Base-by-base conservation (phyloP, 768 basidiomycete species). In the Galerina sulciceps region DNA sequence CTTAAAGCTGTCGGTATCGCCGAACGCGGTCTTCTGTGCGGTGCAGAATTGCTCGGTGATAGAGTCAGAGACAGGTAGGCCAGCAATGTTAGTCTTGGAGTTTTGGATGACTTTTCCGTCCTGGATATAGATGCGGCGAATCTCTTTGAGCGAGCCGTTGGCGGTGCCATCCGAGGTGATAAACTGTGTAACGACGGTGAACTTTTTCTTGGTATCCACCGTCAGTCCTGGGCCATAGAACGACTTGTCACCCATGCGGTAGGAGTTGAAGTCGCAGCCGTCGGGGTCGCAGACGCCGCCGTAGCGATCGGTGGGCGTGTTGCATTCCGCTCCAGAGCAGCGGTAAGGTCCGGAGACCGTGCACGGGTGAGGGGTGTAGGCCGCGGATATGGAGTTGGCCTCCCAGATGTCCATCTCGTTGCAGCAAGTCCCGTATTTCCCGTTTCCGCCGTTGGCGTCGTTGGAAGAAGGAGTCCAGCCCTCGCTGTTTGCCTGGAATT, bases 271-370 rank as follows among this genome's bases (percentile, higher is more conserved):
- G 48, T 57, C 55, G 38, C 55, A 43, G 31, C 46, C 47, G 13
- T 49, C 23, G 34, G 23, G 37, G 23, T 50, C 40, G 36, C 55
- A 57, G 10, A 18, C 6, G 13, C 48, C 35, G 18, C 23, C 36
- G 47, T 41, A 37, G 2, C 20, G 46, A 36, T 22, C 47, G 23
- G 37, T 36, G 48, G 6, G 45, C 46, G 15, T 67, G 80, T 80
- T 22, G 64, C 58, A n/a, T 17, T 9, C 46, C 45, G 17, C 20
- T 40, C 37, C 55, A 49, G 36, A 10, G 9, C 18, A 14, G 20
- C 8, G 17, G 47, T 11, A 31, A n/a, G 2, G 4, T n/a, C 11
- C 79, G 35, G 63, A 57, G 59, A 71, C 22, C 23, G 15, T 20
- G 47, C 55, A 57, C 13, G 55, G 26, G 20, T 57, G 55, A 9